Base-by-base conservation (phyloP, 1,284 basidiomycete genomes). In the Boletellus deceptivus region DNA sequence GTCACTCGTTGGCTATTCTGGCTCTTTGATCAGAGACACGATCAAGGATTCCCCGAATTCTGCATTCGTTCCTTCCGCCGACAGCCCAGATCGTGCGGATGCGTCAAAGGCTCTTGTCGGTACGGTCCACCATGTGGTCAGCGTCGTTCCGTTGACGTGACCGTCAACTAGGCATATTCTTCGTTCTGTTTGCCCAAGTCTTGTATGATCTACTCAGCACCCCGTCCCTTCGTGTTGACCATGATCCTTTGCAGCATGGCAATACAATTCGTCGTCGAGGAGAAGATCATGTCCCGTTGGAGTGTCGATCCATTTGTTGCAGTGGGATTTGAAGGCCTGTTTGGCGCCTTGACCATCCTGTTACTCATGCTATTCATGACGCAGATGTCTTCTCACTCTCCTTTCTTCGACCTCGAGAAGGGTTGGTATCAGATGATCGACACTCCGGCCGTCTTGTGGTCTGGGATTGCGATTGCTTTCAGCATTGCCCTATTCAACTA, bases 401-500 rank as follows among this genome's bases (percentile, higher is more conserved):
- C 90, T 1, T 96, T 93, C 73, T 98, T 99, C 70, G 94, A 99
- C 73, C 81, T 98, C 49, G 79, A 84, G 18, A 85, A 89, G 50
- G 96, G 95, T 35, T 96, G 89, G 85, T 72, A 82, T 60, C 94
- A 99, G 73, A 93, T 96, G 75, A 75, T 93, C 54, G 70, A 83
- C 61, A 90, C 85, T 33, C 84, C 90, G 0, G 71, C 79, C 16
- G 93, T 99, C 22, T 75, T 93, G 42, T 83, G 82, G 66, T 86
- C 87, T 43, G 84, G 83, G 16, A 66, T 96, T 43, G 87, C 84
- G 42, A 91, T 94, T 64, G 89, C 90, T 43, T 71, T 82, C 63
- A 86, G 82, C 53, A 98, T 98, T 57, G 80, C 92, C n/a, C 73
- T 94, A 22, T 99, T 96, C 83, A 99, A 99, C 75, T 95, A 86